These are phyloP conservation scores for Conticribra weissflogii DNA, from an alignment of 108 stramenopile species.

Conservation along the genomic window DNA sequence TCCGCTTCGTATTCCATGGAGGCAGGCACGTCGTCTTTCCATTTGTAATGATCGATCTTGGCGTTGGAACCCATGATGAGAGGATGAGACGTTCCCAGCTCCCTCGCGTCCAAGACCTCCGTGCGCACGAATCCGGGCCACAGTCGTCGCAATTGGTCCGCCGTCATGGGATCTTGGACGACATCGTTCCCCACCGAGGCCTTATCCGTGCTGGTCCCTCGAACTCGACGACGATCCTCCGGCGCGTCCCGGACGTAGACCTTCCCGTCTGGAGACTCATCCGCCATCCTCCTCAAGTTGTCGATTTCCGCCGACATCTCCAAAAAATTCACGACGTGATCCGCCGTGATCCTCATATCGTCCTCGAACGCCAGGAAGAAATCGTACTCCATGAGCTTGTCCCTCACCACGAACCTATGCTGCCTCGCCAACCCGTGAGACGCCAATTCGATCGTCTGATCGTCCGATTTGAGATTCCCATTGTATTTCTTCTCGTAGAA, in stretches of 20 bases:
- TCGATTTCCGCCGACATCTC: slow-evolving; percentile 61
- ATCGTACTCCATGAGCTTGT: slow-evolving; percentile 76
- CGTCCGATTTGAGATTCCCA: slow-evolving; percentile 17
- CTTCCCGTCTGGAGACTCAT: slow-evolving; percentile 40
- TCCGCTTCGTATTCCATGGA: slow-evolving; percentile 21
- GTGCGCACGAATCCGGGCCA: slow-evolving; percentile 76
- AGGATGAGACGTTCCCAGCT: slow-evolving; percentile 5
- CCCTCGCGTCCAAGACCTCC: slow-evolving; percentile 54
- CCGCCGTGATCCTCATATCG: slow-evolving; percentile 72
- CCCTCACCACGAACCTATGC: slow-evolving; percentile 82
- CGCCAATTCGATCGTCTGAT: slow-evolving; percentile 39
- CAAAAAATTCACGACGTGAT: slow-evolving; percentile 73
- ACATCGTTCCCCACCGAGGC: slow-evolving; percentile 56
- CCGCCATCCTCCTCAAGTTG: slow-evolving; percentile 50
- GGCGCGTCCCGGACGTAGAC: slow-evolving; percentile 26
- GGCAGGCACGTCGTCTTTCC: slow-evolving; percentile 16
- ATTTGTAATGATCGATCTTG: slow-evolving; percentile 42
- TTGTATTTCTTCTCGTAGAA: slow-evolving; percentile 53
- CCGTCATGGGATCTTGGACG: slow-evolving; percentile 52
- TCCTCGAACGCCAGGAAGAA: slow-evolving; percentile 80
- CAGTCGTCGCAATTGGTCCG: slow-evolving; percentile 55
- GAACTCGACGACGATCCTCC: slow-evolving; percentile 25
- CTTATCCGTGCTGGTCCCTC: slow-evolving; percentile 33
- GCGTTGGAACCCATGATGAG: slow-evolving; percentile 33
- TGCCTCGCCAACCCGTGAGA: slow-evolving; percentile 77